Evolutionary conservation across 164 flowering plant genomes (phyloP).

Genomic region (Nelumbo lutea): DNA sequence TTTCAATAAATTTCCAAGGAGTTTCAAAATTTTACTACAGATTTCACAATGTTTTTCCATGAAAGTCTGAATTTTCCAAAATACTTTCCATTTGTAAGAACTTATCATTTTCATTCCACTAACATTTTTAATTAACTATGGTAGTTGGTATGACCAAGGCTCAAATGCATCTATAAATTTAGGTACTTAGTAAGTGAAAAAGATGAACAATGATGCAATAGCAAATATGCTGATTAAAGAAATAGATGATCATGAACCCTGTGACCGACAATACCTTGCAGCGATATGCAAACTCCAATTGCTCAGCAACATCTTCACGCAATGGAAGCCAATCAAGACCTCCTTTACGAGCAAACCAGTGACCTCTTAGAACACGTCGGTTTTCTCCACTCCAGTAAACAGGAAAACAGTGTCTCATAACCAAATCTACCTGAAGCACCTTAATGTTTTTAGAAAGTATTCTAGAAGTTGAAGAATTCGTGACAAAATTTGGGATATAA

Average conservation of each 20-base stretch:
- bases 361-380: conserved; percentile 91
- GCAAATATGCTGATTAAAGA: not conserved
- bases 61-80: too few species aligned
- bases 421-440: conserved; percentile 77
- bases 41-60: too few species aligned
- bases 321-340: conserved; percentile 95
- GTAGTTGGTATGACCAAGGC: too few species aligned
- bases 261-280: conserved; percentile 42
- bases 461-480: not conserved
- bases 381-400: conserved; percentile 97
- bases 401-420: conserved; percentile 81
- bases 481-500: not conserved
- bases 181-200: not conserved
- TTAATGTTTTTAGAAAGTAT: conserved; percentile 2
- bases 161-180: too few species aligned
- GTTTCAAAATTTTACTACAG: too few species aligned
- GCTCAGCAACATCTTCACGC: conserved; percentile 94
- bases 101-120: too few species aligned
- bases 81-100: too few species aligned
- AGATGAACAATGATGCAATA: not conserved
- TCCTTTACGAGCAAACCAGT: conserved; percentile 95
- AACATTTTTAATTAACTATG: too few species aligned
- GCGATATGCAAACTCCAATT: conserved; percentile 82
- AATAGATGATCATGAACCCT: not conserved
- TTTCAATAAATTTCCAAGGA: too few species aligned